Evolutionary conservation across 345 rosid species (phyloP), one percentile per base, ranked within the genome.

Genomic region (Nasturtium officinale): DNA sequence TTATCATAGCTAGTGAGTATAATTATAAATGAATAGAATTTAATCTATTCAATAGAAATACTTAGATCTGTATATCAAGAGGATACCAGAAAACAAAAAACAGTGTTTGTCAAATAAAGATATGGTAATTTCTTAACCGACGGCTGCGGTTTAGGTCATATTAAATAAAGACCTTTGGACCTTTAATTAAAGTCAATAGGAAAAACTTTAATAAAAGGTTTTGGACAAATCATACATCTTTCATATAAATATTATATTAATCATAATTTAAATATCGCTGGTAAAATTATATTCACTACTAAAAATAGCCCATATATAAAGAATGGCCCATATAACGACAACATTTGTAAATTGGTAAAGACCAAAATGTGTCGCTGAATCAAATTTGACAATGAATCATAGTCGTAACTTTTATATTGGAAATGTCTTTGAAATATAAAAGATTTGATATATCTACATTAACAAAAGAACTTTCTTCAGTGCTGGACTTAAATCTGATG

Each of bases 161-260:
- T 20, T 46, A 65, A 54, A 61, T 65, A 51, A 16, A 61, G n/a
- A 71, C 35, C n/a, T 32, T 35, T 62, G 13, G 54, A 16, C 65
- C 59, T 73, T 58, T 46, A 65, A 33, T 45, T 55, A 73, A 73
- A 73, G 77, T 73, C 38, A 57, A 30, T 6, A 16, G 33, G 15
- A 5, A 38, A 48, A 5, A 28, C 55, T 72, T 72, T 62, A 53
- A 9, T 62, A 2, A 40, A 61, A 72, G 53, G 76, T 72, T 28
- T 5, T 1, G 12, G 42, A 13, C 53, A 65, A 25, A 16, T n/a
- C 18, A 3, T 38, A 1, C 21, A 53, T 54, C 9, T 38, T 61
- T 72, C 28, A 63, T 15, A 18, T 7, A 6, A 29, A 11, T 43
- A 29, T 20, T 15, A 15, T 12, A 28, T 8, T 16, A 61, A 11